Evolutionary conservation across 2,329 filamentous ascomycete genomes (phyloP).

Genomic region (Alternaria ethzedia): DNA sequence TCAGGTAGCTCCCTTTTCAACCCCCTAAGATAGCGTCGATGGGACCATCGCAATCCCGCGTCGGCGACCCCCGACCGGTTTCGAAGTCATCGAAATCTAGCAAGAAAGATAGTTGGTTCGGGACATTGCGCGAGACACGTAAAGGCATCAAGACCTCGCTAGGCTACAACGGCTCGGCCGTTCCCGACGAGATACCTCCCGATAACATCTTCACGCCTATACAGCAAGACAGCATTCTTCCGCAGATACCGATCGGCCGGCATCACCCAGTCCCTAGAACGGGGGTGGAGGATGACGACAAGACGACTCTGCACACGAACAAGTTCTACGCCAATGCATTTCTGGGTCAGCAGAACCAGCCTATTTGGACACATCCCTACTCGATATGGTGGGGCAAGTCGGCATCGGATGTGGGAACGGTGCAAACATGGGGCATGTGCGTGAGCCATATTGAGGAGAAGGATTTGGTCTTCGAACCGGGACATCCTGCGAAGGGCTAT

Average conservation of each 20-base stretch:
- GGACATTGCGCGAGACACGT: conserved; percentile 16
- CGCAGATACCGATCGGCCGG: conserved; percentile 47
- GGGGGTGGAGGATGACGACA: conserved; percentile 49
- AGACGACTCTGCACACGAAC: conserved; percentile 69
- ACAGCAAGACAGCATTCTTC: conserved; percentile 48
- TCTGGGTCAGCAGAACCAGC: conserved; percentile 71
- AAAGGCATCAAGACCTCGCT: conserved; percentile 13
- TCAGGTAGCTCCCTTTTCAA: not conserved
- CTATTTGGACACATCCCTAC: conserved; percentile 74
- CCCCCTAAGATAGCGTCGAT: not conserved
- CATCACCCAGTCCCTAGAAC: conserved; percentile 51
- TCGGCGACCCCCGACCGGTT: not conserved
- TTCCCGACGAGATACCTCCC: conserved; percentile 15
- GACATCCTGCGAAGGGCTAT: conserved; percentile 57
- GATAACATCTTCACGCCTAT: conserved; percentile 53
- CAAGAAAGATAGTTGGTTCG: conserved; percentile 7
- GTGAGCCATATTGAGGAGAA: conserved; percentile 67
- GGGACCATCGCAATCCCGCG: conserved; percentile 14
- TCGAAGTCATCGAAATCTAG: not conserved
- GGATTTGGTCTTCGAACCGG: conserved; percentile 70
- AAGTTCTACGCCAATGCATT: conserved; percentile 77
- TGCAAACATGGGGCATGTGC: conserved; percentile 15
- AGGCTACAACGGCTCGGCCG: conserved; percentile 1
- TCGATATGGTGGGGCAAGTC: conserved; percentile 53
- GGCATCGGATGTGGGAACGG: conserved; percentile 67